Evolutionary conservation across 2,329 filamentous ascomycete genomes (phyloP).

Genomic region (Rhinocladiella mackenziei): DNA sequence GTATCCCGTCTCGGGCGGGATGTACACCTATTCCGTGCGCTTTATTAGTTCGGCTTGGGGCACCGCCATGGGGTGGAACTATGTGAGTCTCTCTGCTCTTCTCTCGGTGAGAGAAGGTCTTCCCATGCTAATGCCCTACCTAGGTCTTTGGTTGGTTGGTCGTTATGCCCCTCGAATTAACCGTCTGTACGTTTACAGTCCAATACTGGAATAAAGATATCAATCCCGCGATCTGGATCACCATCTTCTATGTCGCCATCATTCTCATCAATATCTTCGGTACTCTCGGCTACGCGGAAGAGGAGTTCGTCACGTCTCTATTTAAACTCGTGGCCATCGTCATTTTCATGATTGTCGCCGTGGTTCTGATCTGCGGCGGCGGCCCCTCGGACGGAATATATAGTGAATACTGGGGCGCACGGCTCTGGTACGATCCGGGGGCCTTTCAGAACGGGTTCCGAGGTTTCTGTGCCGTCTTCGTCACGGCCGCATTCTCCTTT

Average conservation of each 20-base stretch:
- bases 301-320: slow-evolving; percentile 74
- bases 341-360: slow-evolving; percentile 26
- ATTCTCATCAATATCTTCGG: slow-evolving; percentile 76
- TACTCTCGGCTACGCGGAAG: slow-evolving; percentile 77
- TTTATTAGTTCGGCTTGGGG: slow-evolving; percentile 73
- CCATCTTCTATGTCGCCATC: slow-evolving; percentile 69
- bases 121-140: slow-evolving; percentile 3
- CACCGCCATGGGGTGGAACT: slow-evolving; percentile 51
- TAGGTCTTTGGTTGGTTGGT: slow-evolving; percentile 73
- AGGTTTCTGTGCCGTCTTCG: slow-evolving; percentile 55
- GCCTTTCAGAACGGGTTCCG: slow-evolving; percentile 42
- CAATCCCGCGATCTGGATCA: slow-evolving; percentile 52
- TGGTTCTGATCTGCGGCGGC: slow-evolving; percentile 35
- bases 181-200: slow-evolving; percentile 73
- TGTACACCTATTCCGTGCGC: slow-evolving; percentile 84
- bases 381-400: slow-evolving; percentile 38
- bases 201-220: slow-evolving; percentile 59
- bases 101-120: slow-evolving; percentile 5
- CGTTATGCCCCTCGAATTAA: slow-evolving; percentile 75
- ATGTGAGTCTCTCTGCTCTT: slow-evolving; percentile 39
- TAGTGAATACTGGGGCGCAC: slow-evolving; percentile 33
- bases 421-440: slow-evolving; percentile 37
- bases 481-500: slow-evolving; percentile 56
- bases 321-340: slow-evolving; percentile 61
- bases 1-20: slow-evolving; percentile 87